Evolutionary conservation across 1,284 basidiomycete species (phyloP), one percentile per base, ranked within the genome.

Genomic region (Tylopilus orsonianus): DNA sequence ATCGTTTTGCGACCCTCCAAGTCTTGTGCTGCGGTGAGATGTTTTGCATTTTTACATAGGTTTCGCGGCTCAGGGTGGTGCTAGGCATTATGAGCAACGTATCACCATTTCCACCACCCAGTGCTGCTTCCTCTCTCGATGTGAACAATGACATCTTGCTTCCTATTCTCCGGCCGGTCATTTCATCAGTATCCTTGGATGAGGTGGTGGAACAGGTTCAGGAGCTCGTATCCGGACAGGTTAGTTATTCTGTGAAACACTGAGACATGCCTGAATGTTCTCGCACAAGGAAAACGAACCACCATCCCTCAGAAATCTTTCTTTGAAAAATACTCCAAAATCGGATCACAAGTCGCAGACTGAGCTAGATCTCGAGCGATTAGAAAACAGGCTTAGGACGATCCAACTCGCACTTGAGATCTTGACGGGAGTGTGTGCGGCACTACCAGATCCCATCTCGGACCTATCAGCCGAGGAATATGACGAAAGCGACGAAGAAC

Each of bases 371-470:
- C 76, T 96, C 6, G 86, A 89, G 50, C 71, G 73, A n/a, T 71
- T 93, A 33, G 93, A 97, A 68, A 71, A 76, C 12, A 80, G 72
- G 51, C 68, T 96, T 44, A 78, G 84, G 53, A 87, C 88, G 3
- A 75, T 91, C 8, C 85, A 88, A 54, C 76, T 93, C 29, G 81
- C 87, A 16, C 74, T 97, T 27, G 93, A 97, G 69, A 81, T 96
- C 44, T 68, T 96, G 55, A 94, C 91, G 0, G 86, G 86, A 26
- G 75, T 81, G n/a, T 95, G 90, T 62, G 92, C 91, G n/a, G 89
- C 85, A 9, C 69, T 95, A 27, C 87, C 91, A 19, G 90, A 94
- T 59, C 80, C 83, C 40, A 74, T 80, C 49, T 67, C 73, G 36
- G 62, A 62, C 22, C 49, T 52, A 2, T 44, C 27, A 20, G 41